Evolutionary conservation across 352 stramenopile genomes (phyloP).

Genomic region (Pythium rishiriense): DNA sequence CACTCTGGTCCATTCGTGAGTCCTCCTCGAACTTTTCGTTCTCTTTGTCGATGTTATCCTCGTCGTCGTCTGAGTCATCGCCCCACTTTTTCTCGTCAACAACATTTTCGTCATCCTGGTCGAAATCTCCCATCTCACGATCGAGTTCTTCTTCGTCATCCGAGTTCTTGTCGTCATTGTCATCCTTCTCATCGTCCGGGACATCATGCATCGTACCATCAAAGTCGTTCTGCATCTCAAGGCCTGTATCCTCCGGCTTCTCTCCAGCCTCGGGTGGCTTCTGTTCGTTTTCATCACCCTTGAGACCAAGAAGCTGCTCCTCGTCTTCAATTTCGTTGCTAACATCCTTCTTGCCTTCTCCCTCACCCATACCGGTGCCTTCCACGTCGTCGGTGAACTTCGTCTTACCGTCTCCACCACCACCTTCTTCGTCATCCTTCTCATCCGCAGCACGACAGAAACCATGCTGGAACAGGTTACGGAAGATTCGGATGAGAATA

Average conservation of each 20-base stretch:
- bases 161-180: slow-evolving; percentile 86
- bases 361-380: slow-evolving; percentile 99
- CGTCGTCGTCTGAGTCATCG: slow-evolving; percentile 90
- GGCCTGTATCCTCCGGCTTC: slow-evolving; percentile 91
- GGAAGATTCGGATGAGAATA: slow-evolving; percentile 95
- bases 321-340: slow-evolving; percentile 99
- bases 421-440: slow-evolving; percentile 84
- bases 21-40: slow-evolving; percentile 94
- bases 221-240: slow-evolving; percentile 99
- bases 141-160: slow-evolving; percentile 96
- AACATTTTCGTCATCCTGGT: slow-evolving; percentile 96
- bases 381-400: slow-evolving; percentile 98
- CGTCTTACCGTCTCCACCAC: slow-evolving; percentile 86
- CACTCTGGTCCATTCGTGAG: slow-evolving; percentile 69
- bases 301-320: slow-evolving; percentile 98
- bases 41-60: slow-evolving; percentile 96
- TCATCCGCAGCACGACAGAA: slow-evolving; percentile 84
- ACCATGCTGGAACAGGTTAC: slow-evolving; percentile 95
- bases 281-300: slow-evolving; percentile 91
- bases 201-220: slow-evolving; percentile 99
- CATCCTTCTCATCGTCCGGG: slow-evolving; percentile 90
- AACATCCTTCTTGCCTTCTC: slow-evolving; percentile 98
- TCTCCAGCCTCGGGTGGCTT: slow-evolving; percentile 40
- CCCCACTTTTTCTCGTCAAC: slow-evolving; percentile 99
- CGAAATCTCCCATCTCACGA: slow-evolving; percentile 98